Evolutionary conservation across 768 basidiomycete species (phyloP).

Genomic region (Naganishia onofrii): DNA sequence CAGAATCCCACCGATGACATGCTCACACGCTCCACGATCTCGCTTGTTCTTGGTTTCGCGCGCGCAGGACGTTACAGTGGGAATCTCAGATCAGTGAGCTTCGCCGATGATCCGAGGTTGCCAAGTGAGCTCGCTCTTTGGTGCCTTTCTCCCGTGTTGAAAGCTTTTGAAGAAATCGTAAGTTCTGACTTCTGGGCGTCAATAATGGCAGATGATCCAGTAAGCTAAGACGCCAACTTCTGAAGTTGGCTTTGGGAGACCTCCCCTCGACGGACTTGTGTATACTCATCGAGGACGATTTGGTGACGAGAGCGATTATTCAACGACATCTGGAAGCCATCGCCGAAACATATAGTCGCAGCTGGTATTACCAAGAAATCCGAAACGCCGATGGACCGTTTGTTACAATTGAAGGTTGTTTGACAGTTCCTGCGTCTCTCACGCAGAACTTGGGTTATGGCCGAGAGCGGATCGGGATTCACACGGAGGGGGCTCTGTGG

Average conservation of each 20-base stretch:
- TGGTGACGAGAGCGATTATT: neutral
- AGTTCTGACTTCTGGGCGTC: neutral
- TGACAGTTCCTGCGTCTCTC: neutral
- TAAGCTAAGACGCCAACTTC: too few relatives aligned
- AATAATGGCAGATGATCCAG: neutral
- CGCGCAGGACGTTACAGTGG: neutral
- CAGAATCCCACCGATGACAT: neutral
- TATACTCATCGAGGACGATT: neutral
- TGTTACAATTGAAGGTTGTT: neutral
- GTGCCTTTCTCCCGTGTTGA: neutral
- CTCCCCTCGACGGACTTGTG: neutral
- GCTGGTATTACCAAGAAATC: neutral
- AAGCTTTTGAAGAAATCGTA: neutral
- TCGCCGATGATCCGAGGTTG: too few relatives aligned
- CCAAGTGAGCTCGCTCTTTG: neutral
- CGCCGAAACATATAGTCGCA: neutral
- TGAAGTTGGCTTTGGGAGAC: neutral
- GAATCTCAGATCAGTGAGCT: too few relatives aligned
- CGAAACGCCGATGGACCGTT: neutral
- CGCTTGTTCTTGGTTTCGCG: neutral
- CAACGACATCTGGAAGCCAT: neutral
- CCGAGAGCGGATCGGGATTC: neutral
- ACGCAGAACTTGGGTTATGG: neutral
- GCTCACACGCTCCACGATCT: neutral
- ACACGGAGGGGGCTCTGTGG: neutral